Evolutionary conservation across 2,329 filamentous ascomycete species (phyloP).

Genomic region (Phialophora macrospora): DNA sequence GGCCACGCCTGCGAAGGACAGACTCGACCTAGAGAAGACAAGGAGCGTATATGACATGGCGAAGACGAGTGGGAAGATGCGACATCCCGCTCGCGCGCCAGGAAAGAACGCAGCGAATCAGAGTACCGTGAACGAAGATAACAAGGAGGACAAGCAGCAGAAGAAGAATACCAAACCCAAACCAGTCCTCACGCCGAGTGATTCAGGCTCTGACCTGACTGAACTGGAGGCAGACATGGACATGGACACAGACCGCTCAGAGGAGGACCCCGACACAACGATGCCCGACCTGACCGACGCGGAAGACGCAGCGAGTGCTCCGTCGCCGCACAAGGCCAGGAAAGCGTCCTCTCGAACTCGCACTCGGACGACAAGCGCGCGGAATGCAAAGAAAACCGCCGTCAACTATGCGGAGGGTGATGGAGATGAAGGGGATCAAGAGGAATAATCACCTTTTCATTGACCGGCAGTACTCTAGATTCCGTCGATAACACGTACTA

Average conservation of each 20-base stretch:
- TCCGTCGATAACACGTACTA: background rate
- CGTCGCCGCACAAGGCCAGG: background rate
- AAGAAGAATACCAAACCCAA: slow-evolving; percentile 33
- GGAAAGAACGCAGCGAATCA: background rate
- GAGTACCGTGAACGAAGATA: background rate
- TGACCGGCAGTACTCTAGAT: background rate
- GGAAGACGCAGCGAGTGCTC: slow-evolving; percentile 12
- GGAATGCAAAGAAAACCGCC: slow-evolving; percentile 30
- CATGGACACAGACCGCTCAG: slow-evolving; percentile 40
- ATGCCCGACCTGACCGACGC: slow-evolving; percentile 47
- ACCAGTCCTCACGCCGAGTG: slow-evolving; percentile 2
- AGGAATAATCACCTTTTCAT: background rate
- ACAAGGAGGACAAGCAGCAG: slow-evolving; percentile 2
- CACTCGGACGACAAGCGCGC: slow-evolving; percentile 30
- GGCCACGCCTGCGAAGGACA: slow-evolving; percentile 3
- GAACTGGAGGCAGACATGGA: slow-evolving; percentile 30
- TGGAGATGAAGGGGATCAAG: slow-evolving; percentile 18
- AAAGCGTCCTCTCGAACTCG: slow-evolving; percentile 15
- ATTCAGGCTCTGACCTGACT: slow-evolving; percentile 43
- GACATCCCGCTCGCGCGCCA: slow-evolving; percentile 42
- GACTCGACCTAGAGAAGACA: slow-evolving; percentile 14
- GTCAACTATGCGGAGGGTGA: slow-evolving; percentile 37
- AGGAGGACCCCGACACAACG: background rate
- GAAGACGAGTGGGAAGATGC: slow-evolving; percentile 36
- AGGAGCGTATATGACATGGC: slow-evolving; percentile 22